Conservation (phyloP, 306 rosid species). For the Castanea mollissima region DNA sequence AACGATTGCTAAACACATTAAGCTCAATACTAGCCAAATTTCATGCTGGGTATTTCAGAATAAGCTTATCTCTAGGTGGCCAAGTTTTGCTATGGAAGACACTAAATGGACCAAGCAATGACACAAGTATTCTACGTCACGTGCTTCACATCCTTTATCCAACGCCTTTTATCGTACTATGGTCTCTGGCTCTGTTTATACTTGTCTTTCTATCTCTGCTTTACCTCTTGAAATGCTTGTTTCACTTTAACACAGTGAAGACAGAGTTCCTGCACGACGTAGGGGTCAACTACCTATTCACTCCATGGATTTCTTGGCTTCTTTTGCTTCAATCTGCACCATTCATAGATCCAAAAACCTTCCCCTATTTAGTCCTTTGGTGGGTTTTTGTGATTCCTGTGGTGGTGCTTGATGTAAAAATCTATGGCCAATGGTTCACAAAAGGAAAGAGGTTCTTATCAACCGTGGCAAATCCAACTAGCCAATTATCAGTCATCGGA, state of each 20-base stretch:
- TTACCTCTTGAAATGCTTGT: constrained; percentile 9
- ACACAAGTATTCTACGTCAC: not conserved
- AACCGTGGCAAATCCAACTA: constrained; percentile 20
- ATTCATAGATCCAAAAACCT: not conserved
- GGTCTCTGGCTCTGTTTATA: constrained; percentile 9
- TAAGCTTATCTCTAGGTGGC: constrained; percentile 14
- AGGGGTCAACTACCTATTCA: constrained; percentile 18
- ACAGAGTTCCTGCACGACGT: constrained; percentile 19
- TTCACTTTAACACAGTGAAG: constrained; percentile 11
- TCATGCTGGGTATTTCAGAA: constrained; percentile 17
- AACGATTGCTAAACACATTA: constrained; percentile 20
- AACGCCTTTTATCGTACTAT: not conserved
- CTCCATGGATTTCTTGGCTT: constrained; percentile 24
- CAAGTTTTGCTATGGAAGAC: constrained; percentile 19
- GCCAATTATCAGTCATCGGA: constrained; percentile 22
- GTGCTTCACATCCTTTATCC: not conserved
- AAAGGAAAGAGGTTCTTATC: constrained; percentile 13
- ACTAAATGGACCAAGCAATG: not conserved
- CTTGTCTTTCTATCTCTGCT: not conserved
- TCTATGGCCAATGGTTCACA: constrained; percentile 23
- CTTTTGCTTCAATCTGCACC: constrained; percentile 27
- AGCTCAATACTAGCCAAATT: not conserved
- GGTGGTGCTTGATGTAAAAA: constrained; percentile 19
- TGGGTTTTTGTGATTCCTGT: constrained; percentile 17
- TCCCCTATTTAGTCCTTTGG: constrained; percentile 6